Base-by-base conservation (phyloP, 805 yeast species). In the Cyberlindnera veronae region DNA sequence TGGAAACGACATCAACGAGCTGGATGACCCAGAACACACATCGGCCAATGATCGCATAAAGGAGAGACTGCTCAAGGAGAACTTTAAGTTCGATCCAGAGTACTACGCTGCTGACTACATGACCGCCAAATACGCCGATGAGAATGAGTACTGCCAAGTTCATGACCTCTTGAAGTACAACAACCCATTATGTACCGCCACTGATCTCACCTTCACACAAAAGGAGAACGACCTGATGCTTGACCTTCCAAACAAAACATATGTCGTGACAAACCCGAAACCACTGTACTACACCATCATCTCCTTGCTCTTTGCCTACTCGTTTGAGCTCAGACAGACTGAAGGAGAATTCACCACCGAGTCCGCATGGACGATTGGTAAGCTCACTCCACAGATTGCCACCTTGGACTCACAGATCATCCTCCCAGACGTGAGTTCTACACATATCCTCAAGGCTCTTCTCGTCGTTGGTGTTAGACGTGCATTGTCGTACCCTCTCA, bases 351-450 rank as follows among this genome's bases (percentile, higher is more conserved):
- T 78, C 38, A 87, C 78, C 14, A 79, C 85, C 5, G 99, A 93
- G 61, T 84, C 95, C 42, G 87, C 95, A 0, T 93, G 99, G 99
- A 81, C 91, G 0, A 74, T 93, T 5, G 99, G 99, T 2, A 89
- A 84, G 50, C 53, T 93, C 17, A 66, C 80, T 0, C 96, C 98
- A 1, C 93, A 87, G 53, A 62, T 91, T 28, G 60, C 89, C 7
- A 79, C 72, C 49, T 63, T 93, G 23, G 98, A 89, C 58, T 64
- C 76, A 13, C 77, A 73, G 48, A 49, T 84, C 20, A 57, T 73
- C 1, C 48, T 64, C 15, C 60, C 48, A 15, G 60, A 51, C 37
- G 46, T 41, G 4, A 44, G n/a, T n/a, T n/a, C 34, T 13, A 41
- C 23, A 8, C 62, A 64, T 26, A 32, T 55, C 2, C 67, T 91